Evolutionary conservation across 768 basidiomycete species (phyloP).

Genomic region (Serendipita sp.): DNA sequence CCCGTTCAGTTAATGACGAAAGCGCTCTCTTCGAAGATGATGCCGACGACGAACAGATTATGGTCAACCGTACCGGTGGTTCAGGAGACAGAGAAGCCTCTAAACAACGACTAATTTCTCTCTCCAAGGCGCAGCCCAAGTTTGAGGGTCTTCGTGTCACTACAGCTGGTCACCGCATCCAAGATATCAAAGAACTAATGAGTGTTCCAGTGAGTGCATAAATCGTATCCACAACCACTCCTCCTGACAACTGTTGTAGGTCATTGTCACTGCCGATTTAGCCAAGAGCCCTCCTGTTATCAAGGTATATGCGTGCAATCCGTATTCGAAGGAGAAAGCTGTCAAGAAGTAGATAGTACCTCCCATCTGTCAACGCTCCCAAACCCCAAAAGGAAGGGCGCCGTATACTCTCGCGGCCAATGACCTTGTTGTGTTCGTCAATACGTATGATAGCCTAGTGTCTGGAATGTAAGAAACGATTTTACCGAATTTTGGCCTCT

Average conservation of each 20-base stretch:
- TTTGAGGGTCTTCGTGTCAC: slow-evolving; percentile 73
- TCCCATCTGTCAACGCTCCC: not conserved
- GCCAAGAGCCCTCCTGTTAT: slow-evolving; percentile 94
- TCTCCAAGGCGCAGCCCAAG: slow-evolving; percentile 52
- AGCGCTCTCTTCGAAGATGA: slow-evolving; percentile 80
- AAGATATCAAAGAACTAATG: slow-evolving; percentile 88
- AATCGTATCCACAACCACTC: not conserved
- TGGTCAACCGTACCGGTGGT: slow-evolving; percentile 40
- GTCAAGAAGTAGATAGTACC: not conserved
- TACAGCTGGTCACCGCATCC: slow-evolving; percentile 74
- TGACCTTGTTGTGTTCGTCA: not conserved
- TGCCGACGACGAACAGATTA: slow-evolving; percentile 71
- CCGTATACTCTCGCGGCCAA: too few species aligned
- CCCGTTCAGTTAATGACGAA: slow-evolving; percentile 74
- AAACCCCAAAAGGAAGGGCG: not conserved
- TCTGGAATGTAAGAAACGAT: not conserved
- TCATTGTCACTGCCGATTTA: slow-evolving; percentile 86
- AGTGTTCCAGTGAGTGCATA: slow-evolving; percentile 60
- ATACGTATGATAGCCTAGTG: not conserved
- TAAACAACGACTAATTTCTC: slow-evolving; percentile 61
- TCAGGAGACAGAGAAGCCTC: slow-evolving; percentile 40
- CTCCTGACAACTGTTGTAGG: slow-evolving; percentile 28
- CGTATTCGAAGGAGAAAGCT: slow-evolving; percentile 48
- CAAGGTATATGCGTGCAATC: slow-evolving; percentile 93
- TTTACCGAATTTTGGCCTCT: not conserved